Conservation (phyloP, 192 early-diverging fungal genomes). For the Hyaloraphidium curvatum region DNA sequence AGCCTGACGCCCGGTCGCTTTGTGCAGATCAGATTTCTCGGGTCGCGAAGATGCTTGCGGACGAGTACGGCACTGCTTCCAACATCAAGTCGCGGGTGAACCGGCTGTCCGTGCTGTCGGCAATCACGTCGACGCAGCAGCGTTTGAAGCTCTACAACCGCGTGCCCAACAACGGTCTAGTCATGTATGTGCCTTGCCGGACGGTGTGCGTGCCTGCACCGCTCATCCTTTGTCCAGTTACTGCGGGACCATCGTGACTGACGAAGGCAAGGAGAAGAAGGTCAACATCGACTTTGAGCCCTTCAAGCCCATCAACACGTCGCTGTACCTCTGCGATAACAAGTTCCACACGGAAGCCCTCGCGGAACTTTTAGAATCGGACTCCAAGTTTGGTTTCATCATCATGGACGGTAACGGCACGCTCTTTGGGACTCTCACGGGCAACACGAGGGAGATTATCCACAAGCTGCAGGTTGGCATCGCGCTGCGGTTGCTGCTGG, state of each 20-base stretch:
- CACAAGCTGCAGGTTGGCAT: constrained; percentile 74
- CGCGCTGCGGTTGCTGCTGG: no score
- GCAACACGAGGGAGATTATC: constrained; percentile 81
- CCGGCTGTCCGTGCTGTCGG: constrained; percentile 84
- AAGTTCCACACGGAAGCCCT: constrained; percentile 96
- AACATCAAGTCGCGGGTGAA: constrained; percentile 99
- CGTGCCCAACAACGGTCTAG: constrained; percentile 88
- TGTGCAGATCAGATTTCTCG: constrained; percentile 63
- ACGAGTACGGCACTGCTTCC: constrained; percentile 96
- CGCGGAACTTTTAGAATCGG: constrained; percentile 74
- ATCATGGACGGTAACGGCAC: constrained; percentile 98
- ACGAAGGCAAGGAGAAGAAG: constrained; percentile 98
- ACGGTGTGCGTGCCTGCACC: no score
- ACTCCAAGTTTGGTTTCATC: constrained; percentile 95
- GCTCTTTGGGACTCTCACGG: constrained; percentile 83
- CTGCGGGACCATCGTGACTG: constrained; percentile 91
- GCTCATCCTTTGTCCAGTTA: constrained; percentile 11
- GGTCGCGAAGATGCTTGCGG: constrained; percentile 80
- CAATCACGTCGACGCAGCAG: constrained; percentile 95
- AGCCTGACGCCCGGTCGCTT: not conserved
- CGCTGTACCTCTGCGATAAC: constrained; percentile 95
- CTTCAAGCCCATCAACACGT: constrained; percentile 98
- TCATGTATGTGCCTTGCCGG: constrained; percentile 59
- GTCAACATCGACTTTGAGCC: constrained; percentile 98
- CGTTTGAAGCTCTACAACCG: constrained; percentile 83